Percentiles rank a stretch among this genome's conserved stretches.
These are phyloP conservation scores for Hypericum perforatum DNA, from an alignment of 345 rosid species.

Conservation along the genomic window DNA sequence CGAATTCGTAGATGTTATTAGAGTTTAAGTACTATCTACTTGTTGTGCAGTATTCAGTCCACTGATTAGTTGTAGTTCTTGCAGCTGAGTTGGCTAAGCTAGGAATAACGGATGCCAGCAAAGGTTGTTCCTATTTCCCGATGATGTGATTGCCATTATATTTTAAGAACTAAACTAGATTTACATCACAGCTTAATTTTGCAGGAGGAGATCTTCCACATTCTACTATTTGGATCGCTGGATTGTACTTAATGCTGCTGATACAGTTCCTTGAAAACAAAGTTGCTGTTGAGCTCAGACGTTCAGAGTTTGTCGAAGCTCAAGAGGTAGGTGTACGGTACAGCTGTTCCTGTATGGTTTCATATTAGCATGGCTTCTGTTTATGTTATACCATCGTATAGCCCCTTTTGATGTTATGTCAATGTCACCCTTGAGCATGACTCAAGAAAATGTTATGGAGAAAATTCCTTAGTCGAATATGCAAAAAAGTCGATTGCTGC, in stretches of 20 bases:
- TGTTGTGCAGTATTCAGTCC: conserved; percentile 3
- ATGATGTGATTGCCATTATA: conserved; percentile 5
- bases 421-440: no score
- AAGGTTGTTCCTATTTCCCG: conserved; percentile 40
- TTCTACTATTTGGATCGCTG: conserved; percentile 94
- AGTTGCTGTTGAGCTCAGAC: conserved; percentile 91
- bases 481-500: no score
- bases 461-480: no score
- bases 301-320: conserved; percentile 87
- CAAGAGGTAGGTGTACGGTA: conserved; percentile 49
- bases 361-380: not conserved
- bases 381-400: no score
- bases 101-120: conserved; percentile 67
- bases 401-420: no score
- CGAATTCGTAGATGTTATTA: no score
- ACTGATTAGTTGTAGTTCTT: conserved; percentile 19
- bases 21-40: not conserved
- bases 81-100: conserved; percentile 81
- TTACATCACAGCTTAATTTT: conserved; percentile 8
- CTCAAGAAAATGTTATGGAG: no score
- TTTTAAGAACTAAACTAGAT: conserved; percentile 9
- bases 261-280: conserved; percentile 97
- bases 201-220: conserved; percentile 87
- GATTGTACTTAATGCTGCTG: conserved; percentile 75
- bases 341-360: not conserved